Evolutionary conservation across 139 green algal genomes (phyloP).

Genomic region (Dunaliella primolecta): DNA sequence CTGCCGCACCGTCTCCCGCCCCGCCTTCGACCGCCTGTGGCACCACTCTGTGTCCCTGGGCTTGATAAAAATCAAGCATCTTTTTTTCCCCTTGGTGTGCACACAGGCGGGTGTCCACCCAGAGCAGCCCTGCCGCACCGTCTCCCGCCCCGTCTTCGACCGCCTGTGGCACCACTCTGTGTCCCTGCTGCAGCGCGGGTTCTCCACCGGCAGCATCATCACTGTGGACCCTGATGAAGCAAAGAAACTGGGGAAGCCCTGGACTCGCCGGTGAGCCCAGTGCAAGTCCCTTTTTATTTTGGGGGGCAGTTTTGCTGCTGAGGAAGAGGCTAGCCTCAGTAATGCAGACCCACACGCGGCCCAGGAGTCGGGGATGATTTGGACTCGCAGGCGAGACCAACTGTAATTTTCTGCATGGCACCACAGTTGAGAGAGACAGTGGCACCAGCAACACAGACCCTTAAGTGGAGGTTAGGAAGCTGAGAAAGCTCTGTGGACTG

Average conservation of each 20-base stretch:
- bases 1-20: constrained; percentile 40
- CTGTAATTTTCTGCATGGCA: no score
- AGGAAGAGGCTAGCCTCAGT: no score
- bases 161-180: constrained; percentile 40
- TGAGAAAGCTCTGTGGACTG: no score
- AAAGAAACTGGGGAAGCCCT: constrained; percentile 57
- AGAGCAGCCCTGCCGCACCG: constrained; percentile 58
- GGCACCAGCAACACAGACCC: no score
- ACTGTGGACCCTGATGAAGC: constrained; percentile 84
- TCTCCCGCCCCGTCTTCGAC: constrained; percentile 59
- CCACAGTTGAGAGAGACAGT: no score
- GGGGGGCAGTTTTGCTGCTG: no score
- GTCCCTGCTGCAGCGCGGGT: constrained; percentile 61
- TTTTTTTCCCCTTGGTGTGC: no score
- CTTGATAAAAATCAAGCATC: no score
- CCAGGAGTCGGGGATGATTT: neutral
- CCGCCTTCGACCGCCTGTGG: constrained; percentile 60
- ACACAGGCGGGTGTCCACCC: constrained; percentile 70
- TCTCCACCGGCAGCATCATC: constrained; percentile 73
- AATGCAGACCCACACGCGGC: neutral
- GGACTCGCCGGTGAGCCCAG: constrained; percentile 60
- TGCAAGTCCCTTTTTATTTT: no score
- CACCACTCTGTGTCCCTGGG: constrained; percentile 2
- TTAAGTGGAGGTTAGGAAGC: no score
- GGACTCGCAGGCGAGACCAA: neutral